Evolutionary conservation across 73 alveolate genomes (phyloP).

Genomic region (Tetrahymena elliotti): DNA sequence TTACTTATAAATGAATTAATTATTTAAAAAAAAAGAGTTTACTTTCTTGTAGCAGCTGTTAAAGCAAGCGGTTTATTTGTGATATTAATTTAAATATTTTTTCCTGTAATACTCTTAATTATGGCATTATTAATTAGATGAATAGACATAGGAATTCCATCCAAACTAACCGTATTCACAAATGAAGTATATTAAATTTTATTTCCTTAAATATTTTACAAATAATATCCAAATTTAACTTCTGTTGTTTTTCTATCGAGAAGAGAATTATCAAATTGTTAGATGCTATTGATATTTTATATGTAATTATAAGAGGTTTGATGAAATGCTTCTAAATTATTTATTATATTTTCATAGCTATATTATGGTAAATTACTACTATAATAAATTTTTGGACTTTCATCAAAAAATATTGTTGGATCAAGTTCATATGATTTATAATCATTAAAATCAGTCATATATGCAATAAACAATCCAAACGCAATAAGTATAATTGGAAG

Average conservation of each 20-base stretch:
- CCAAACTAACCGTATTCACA: constrained; percentile 1
- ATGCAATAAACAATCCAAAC: constrained; percentile 57
- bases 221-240: not conserved
- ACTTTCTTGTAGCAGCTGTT: not conserved
- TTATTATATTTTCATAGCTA: too few species aligned
- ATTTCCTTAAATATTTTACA: constrained; percentile 1
- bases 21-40: not conserved
- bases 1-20: not conserved
- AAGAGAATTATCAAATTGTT: not conserved
- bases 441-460: constrained; percentile 2
- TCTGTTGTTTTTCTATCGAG: not conserved
- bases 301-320: not conserved
- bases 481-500: constrained; percentile 71
- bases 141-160: constrained; percentile 7
- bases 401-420: not conserved
- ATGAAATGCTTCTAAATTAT: too few species aligned
- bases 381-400: not conserved
- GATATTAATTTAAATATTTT: not conserved
- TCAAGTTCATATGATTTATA: not conserved
- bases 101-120: not conserved
- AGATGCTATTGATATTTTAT: not conserved
- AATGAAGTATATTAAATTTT: constrained; percentile 44
- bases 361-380: not conserved
- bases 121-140: constrained; percentile 4
- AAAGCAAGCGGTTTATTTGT: constrained; percentile 15